Evolutionary conservation across 2,329 filamentous ascomycete species (phyloP).

Genomic region (Teratosphaeria zuluensis): DNA sequence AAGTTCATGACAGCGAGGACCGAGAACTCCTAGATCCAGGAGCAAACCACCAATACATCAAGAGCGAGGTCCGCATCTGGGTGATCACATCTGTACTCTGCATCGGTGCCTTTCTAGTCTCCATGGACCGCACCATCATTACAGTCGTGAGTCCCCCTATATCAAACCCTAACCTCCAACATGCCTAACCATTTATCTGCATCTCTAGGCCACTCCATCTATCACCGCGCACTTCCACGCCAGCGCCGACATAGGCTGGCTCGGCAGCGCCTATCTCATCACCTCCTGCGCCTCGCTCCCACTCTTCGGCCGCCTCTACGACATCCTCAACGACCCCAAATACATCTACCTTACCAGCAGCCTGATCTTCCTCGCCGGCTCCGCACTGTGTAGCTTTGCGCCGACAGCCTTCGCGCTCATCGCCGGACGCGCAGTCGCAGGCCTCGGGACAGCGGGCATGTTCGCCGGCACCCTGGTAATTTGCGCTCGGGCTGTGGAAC

Average conservation of each 20-base stretch:
- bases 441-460: constrained; percentile 15
- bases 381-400: constrained; percentile 22
- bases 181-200: constrained; percentile 17
- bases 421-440: constrained; percentile 6
- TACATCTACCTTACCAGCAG: constrained; percentile 19
- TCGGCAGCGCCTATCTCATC: constrained; percentile 13
- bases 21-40: not conserved
- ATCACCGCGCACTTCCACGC: constrained; percentile 39
- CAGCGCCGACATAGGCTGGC: constrained; percentile 37
- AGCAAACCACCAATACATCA: not conserved
- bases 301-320: constrained; percentile 5
- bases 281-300: constrained; percentile 7
- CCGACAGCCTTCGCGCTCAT: constrained; percentile 5
- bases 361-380: constrained; percentile 15
- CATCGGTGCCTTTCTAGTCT: not conserved
- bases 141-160: not conserved
- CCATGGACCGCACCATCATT: constrained; percentile 1
- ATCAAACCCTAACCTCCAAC: not conserved
- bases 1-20: not conserved
- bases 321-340: constrained; percentile 6
- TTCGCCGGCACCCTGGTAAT: constrained; percentile 16
- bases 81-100: not conserved
- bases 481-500: constrained; percentile 3
- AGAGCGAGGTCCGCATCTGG: not conserved
- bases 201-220: constrained; percentile 27